Evolutionary conservation across 352 stramenopile species (phyloP).

Genomic region (Globisporangium radiosum): DNA sequence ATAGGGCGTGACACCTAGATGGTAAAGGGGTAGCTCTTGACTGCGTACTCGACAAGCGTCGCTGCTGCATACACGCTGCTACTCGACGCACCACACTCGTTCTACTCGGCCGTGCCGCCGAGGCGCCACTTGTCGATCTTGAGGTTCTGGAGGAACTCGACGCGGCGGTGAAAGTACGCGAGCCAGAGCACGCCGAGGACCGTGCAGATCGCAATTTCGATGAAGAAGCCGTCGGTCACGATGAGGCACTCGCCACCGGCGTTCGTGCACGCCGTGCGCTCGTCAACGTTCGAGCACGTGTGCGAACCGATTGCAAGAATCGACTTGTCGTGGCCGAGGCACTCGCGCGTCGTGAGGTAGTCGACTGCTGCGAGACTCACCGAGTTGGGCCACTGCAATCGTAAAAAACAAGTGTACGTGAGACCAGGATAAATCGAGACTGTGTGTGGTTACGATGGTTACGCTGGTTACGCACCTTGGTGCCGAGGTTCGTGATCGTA

Average conservation of each 20-base stretch:
- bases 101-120: conserved; percentile 25
- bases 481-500: conserved; percentile 97
- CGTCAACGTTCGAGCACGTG: conserved; percentile 71
- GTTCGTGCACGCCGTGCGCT: conserved; percentile 46
- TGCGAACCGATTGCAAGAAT: conserved; percentile 67
- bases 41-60: too few species aligned
- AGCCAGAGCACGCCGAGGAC: conserved; percentile 67
- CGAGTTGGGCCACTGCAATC: conserved; percentile 73
- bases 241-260: conserved; percentile 69
- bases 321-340: conserved; percentile 59
- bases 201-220: conserved; percentile 69
- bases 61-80: too few species aligned
- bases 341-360: conserved; percentile 73
- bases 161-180: conserved; percentile 55
- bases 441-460: too few species aligned
- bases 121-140: conserved; percentile 83
- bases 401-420: neutral
- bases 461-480: conserved; percentile 53
- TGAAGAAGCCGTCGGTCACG: conserved; percentile 74
- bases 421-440: neutral
- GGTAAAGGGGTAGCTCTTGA: too few species aligned
- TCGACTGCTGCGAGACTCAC: conserved; percentile 80
- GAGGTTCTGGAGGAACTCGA: conserved; percentile 71
- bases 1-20: too few species aligned
- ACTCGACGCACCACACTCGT: neutral